These are phyloP conservation scores for Geotrichum citri-aurantii DNA, from an alignment of 1,139 yeast genomes.

Conservation along the genomic window DNA sequence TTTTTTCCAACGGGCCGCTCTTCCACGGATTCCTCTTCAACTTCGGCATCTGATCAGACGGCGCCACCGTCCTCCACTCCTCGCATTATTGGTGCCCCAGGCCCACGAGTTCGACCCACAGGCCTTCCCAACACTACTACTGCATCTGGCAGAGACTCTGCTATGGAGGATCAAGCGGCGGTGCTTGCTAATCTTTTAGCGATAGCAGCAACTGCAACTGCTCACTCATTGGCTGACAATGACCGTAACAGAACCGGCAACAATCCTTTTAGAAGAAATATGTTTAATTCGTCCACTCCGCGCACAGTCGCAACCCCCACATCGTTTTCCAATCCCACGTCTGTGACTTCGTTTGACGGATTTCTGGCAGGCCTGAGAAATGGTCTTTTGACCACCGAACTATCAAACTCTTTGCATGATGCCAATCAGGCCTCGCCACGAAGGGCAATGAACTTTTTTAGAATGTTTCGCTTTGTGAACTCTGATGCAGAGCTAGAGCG, in stretches of 20 bases:
- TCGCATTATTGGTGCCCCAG: not conserved
- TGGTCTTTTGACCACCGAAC: slow-evolving; percentile 40
- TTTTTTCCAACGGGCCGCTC: not conserved
- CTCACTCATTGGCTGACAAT: slow-evolving; percentile 38
- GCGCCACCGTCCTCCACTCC: not conserved
- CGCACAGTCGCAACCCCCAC: slow-evolving; percentile 12
- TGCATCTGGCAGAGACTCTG: slow-evolving; percentile 11
- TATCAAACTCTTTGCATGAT: slow-evolving; percentile 24
- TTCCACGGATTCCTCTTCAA: not conserved
- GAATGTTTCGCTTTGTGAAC: slow-evolving; percentile 46
- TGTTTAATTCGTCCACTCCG: not conserved
- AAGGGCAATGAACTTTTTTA: slow-evolving; percentile 41
- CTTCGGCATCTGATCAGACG: not conserved
- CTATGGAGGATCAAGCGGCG: slow-evolving; percentile 38
- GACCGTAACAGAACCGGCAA: slow-evolving; percentile 18
- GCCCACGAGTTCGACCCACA: not conserved
- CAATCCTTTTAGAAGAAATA: slow-evolving; percentile 2
- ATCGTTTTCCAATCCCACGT: slow-evolving; percentile 7
- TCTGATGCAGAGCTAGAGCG: not conserved
- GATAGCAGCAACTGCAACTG: slow-evolving; percentile 45
- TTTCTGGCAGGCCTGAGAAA: slow-evolving; percentile 40
- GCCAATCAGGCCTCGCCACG: slow-evolving; percentile 19
- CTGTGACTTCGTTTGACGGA: slow-evolving; percentile 36
- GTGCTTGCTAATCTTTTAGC: slow-evolving; percentile 43
- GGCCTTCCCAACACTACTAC: not conserved